These are phyloP conservation scores for Citrus mangshanensis DNA, from an alignment of 345 rosid genomes.

Conservation along the genomic window DNA sequence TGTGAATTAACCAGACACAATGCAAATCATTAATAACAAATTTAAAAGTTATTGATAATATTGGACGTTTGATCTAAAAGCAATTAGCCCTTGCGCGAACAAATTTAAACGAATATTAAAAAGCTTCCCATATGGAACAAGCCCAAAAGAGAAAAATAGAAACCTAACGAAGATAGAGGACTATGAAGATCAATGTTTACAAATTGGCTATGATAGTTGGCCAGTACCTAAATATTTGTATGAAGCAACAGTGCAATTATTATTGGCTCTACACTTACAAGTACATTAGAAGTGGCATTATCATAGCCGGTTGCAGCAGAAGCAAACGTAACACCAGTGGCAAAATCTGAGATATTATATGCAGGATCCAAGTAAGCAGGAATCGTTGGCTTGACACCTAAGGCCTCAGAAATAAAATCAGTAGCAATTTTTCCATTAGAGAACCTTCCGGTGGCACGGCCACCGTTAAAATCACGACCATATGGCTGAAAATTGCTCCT, in stretches of 20 bases:
- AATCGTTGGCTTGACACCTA: constrained; percentile 40
- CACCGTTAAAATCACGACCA: constrained; percentile 52
- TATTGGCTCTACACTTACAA: constrained; percentile 26
- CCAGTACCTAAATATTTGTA: too few species aligned
- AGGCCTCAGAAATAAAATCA: constrained; percentile 46
- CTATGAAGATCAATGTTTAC: neutral
- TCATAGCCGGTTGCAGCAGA: constrained; percentile 63
- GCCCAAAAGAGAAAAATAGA: neutral
- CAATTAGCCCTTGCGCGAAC: too few species aligned
- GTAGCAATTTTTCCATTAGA: constrained; percentile 53
- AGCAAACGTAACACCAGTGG: constrained; percentile 55
- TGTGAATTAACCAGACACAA: neutral
- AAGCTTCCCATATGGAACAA: neutral
- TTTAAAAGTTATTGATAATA: too few species aligned
- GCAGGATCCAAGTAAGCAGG: constrained; percentile 62
- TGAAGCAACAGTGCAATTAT: neutral
- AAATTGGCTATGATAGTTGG: neutral
- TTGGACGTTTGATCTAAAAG: too few species aligned
- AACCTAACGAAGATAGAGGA: neutral
- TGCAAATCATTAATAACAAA: neutral
- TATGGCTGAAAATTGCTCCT: constrained; percentile 63
- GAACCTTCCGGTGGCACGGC: constrained; percentile 54
- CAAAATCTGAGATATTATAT: constrained; percentile 48
- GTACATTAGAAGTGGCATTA: constrained; percentile 51
- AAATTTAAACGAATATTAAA: too few species aligned